Base-by-base conservation (phyloP, 495 filamentous ascomycete species). In the Annulohypoxylon nitens region DNA sequence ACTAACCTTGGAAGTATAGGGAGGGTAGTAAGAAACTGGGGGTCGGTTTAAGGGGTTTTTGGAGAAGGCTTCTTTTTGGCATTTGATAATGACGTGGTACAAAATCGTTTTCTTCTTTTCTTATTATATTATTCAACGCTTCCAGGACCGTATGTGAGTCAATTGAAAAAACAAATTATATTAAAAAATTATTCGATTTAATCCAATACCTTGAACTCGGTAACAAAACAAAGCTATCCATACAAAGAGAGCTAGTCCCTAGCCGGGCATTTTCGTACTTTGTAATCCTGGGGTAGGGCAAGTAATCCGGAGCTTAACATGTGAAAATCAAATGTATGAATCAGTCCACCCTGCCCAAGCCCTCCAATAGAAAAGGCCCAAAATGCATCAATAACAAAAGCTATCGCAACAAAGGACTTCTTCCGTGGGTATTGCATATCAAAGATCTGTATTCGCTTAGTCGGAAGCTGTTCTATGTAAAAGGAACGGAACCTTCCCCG, bases 21-120 rank as follows among this genome's bases (percentile, higher is more conserved):
- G 20, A n/a, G 8, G 10, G 25, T 18, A 54, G 26, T 33, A 20
- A 25, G 50, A 54, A 53, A 47, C 58, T 34, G 60, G 51, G 43
- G n/a, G 14, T 34, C 18, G 18, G 54, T 50, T 47, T 69, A 26
- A 36, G 54, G 64, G 20, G n/a, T 4, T 30, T 50, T 54, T 48
- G 12, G 41, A 14, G 39, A 43, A 14, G 18, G 26, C 50, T 53
- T 60, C 36, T 25, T 43, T 73, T 57, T 74, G 45, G 59, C 67
- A 70, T 67, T 70, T 74, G 67, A 74, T 54, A 63, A 67, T 74
- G 67, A 74, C 67, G 67, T 70, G 67, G 43, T 60, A 18, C 4
- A 37, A 9, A 12, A 4, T 25, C 6, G 11, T 26, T 4, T 26
- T 43, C 39, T 43, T 43, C 39, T 43, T 26, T 26, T 12, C 9